Evolutionary conservation across 2,329 filamentous ascomycete species (phyloP).

Genomic region (Venturia nashicola): DNA sequence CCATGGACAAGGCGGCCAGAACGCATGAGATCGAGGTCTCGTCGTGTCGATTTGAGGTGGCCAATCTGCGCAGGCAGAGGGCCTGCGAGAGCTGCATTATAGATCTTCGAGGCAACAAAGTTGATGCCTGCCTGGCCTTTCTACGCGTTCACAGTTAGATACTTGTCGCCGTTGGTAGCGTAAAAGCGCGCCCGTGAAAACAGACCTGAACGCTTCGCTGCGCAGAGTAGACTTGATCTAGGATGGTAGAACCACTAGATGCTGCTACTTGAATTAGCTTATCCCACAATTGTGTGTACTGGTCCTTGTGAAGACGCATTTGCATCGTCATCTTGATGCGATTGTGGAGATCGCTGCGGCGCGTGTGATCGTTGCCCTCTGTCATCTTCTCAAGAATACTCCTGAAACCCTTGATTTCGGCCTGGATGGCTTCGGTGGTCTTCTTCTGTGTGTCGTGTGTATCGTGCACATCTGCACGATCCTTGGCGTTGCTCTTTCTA

Average conservation of each 20-base stretch:
- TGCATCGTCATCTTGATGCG: conserved; percentile 3
- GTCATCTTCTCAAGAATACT: not conserved
- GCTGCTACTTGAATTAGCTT: not conserved
- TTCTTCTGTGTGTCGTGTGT: not conserved
- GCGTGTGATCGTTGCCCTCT: not conserved
- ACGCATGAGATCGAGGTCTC: not conserved
- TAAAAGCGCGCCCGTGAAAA: not conserved
- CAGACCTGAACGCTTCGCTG: not conserved
- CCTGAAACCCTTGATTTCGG: not conserved
- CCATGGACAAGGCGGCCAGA: not conserved
- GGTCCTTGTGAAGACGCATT: not conserved
- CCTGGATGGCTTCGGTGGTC: not conserved
- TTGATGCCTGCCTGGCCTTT: not conserved
- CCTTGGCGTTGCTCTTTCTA: not conserved
- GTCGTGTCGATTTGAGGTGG: not conserved
- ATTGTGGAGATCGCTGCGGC: not conserved
- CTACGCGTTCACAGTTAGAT: not conserved
- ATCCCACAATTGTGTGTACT: not conserved
- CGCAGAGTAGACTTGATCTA: not conserved
- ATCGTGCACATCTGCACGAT: not conserved
- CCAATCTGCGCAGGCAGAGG: not conserved
- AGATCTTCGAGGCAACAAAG: not conserved
- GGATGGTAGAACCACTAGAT: not conserved
- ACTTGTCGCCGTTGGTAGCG: not conserved
- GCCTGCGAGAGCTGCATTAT: not conserved